Conservation (phyloP, 2,329 filamentous ascomycete genomes). For the Teratosphaeria epicoccoides region DNA sequence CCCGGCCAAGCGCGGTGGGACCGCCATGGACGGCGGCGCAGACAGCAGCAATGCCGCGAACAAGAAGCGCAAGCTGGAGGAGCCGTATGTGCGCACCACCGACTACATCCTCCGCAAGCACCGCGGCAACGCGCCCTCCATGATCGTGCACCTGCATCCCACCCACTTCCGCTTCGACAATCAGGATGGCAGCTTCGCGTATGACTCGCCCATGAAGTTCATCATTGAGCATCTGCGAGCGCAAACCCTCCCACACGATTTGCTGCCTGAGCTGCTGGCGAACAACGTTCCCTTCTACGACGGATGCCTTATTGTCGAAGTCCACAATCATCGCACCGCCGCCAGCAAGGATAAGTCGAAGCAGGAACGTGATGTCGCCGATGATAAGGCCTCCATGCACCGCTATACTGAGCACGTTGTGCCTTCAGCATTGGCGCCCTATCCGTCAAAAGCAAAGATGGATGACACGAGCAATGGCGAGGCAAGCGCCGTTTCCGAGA, state of each 20-base stretch:
- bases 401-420: constrained; percentile 86
- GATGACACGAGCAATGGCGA: constrained; percentile 30
- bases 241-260: constrained; percentile 77
- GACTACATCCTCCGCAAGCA: constrained; percentile 77
- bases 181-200: constrained; percentile 84
- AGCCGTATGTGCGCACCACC: constrained; percentile 52
- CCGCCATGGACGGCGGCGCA: constrained; percentile 19
- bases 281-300: constrained; percentile 77
- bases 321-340: constrained; percentile 74
- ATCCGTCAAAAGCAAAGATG: constrained; percentile 35
- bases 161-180: constrained; percentile 87
- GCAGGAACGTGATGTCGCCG: constrained; percentile 43
- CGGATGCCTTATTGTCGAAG: constrained; percentile 82
- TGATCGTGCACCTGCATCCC: constrained; percentile 75
- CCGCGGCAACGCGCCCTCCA: constrained; percentile 60
- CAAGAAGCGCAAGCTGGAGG: constrained; percentile 21
- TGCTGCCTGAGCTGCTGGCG: constrained; percentile 66
- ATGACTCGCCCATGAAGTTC: constrained; percentile 82
- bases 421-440: constrained; percentile 74
- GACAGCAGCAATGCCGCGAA: constrained; percentile 12
- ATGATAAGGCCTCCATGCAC: constrained; percentile 73
- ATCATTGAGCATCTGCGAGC: constrained; percentile 65
- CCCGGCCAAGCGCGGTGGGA: constrained; percentile 14
- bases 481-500: constrained; percentile 6
- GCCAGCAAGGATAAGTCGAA: constrained; percentile 36